Evolutionary conservation across 2,329 filamentous ascomycete species (phyloP).

Genomic region (Calonectria pseudoturangicola): DNA sequence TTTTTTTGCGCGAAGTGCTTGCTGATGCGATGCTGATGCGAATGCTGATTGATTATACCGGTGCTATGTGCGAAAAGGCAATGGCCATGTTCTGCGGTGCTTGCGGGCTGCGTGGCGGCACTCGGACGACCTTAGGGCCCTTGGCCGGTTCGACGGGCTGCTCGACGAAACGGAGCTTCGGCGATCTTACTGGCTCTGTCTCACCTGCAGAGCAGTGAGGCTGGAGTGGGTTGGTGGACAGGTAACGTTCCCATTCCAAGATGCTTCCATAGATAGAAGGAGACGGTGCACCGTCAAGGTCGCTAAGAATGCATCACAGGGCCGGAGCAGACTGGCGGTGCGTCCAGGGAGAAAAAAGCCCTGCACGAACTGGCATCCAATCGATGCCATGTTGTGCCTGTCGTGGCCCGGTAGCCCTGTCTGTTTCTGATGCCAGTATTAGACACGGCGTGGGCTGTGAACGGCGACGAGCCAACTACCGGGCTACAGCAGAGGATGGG

Average conservation of each 20-base stretch:
- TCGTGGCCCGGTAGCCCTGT: conserved; percentile 29
- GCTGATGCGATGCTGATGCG: conserved; percentile 36
- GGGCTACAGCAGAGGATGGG: conserved; percentile 6
- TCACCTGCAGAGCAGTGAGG: conserved; percentile 47
- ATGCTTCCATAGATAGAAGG: conserved; percentile 44
- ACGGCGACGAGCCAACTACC: conserved; percentile 32
- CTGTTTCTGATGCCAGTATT: conserved; percentile 37
- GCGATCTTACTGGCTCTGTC: conserved; percentile 46
- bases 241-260: conserved; percentile 43
- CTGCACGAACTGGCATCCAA: conserved; percentile 34
- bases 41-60: conserved; percentile 26
- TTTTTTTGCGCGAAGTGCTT: conserved; percentile 17
- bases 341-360: conserved; percentile 12
- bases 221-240: conserved; percentile 42
- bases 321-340: conserved; percentile 29
- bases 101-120: conserved; percentile 35
- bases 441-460: conserved; percentile 37
- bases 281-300: conserved; percentile 32
- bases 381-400: conserved; percentile 38
- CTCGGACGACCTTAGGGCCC: conserved; percentile 27
- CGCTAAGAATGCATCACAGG: conserved; percentile 37
- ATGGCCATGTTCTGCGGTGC: conserved; percentile 27
- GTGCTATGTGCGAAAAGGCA: conserved; percentile 14
- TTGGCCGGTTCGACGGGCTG: conserved; percentile 29
- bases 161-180: conserved; percentile 31